These are phyloP conservation scores for Dactylonectria estremocensis DNA, from an alignment of 2,329 filamentous ascomycete species.

Conservation along the genomic window DNA sequence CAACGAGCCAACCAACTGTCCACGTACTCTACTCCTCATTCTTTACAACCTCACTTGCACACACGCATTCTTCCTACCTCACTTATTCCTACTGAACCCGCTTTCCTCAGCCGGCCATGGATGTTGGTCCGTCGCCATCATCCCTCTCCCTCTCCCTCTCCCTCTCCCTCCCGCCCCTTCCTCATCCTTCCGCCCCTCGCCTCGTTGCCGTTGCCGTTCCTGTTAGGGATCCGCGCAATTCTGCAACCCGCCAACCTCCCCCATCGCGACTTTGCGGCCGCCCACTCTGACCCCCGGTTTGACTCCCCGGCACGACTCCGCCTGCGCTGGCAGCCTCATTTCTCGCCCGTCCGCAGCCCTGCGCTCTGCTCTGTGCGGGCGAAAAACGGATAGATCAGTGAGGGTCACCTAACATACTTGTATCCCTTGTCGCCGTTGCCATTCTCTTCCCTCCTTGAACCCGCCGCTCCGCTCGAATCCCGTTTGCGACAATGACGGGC, in stretches of 20 bases:
- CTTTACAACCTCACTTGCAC: constrained; percentile 9
- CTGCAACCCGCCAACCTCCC: no score
- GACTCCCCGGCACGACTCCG: not conserved
- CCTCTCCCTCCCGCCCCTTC: not conserved
- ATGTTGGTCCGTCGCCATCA: constrained; percentile 4
- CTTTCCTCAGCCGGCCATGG: constrained; percentile 6
- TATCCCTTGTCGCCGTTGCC: not conserved
- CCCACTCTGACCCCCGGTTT: not conserved
- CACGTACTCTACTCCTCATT: not conserved
- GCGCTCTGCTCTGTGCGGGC: not conserved
- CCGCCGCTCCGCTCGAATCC: constrained; percentile 24
- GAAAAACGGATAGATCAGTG: no score
- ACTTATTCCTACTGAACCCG: constrained; percentile 1
- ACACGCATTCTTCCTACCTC: not conserved
- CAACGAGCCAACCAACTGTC: not conserved
- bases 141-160: not conserved
- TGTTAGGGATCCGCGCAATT: not conserved
- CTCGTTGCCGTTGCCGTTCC: not conserved
- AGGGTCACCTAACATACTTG: no score
- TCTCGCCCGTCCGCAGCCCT: not conserved
- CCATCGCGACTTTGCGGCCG: constrained; percentile 2
- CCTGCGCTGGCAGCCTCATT: not conserved
- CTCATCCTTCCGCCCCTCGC: not conserved
- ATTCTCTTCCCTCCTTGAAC: not conserved
- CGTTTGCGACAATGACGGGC: constrained; percentile 34